Evolutionary conservation across 139 green algal species (phyloP), one percentile per base, ranked within the genome.

Genomic region (Gonium pectorale): DNA sequence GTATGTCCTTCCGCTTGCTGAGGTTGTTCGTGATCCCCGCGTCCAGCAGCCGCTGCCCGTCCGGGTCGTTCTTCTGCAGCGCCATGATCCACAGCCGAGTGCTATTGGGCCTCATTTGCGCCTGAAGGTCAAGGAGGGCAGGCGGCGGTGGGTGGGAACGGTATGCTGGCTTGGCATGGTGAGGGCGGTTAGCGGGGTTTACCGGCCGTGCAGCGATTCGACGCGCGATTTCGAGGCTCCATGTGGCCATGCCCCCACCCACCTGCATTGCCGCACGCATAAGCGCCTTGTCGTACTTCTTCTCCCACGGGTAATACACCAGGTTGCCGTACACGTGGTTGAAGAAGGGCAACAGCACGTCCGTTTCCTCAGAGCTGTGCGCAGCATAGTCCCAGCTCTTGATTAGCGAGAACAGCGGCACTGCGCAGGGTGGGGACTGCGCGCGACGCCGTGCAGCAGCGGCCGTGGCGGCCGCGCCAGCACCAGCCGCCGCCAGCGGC

Each of bases 21-120:
- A 89, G 60, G 78, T 89, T 89, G 87, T 89, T 88, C 22, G 87
- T 91, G 46, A 91, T 89, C 49, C 87, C 87, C 22, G 83, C 87
- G 43, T 91, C 87, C 6, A 91, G 63, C 63, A 89, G 70, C 41
- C 56, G 33, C 40, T 67, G 17, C 17, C 78, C 83, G 4, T 73
- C 59, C 9, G 75, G 54, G 27, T 79, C 1, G 0, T 6, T 77
- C 40, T 31, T 33, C 29, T 59, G 40, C 40, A 91, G 79, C 60
- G 68, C 2, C 9, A 89, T 40, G 77, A 91, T 67, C 87, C 80
- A 88, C 71, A 87, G 29, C 35, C 87, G 78, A 35, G 83, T 91
- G 79, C 77, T 74, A 70, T 89, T 89, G 67, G 26, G 63, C 1
- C n/a, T 37, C 81, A 86, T 87, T 21, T 72, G 66, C 37, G 40